phyloP scores from a whole-genome alignment of 2,329 filamentous ascomycete genomes.

The Aspergillus sergii region DNA sequence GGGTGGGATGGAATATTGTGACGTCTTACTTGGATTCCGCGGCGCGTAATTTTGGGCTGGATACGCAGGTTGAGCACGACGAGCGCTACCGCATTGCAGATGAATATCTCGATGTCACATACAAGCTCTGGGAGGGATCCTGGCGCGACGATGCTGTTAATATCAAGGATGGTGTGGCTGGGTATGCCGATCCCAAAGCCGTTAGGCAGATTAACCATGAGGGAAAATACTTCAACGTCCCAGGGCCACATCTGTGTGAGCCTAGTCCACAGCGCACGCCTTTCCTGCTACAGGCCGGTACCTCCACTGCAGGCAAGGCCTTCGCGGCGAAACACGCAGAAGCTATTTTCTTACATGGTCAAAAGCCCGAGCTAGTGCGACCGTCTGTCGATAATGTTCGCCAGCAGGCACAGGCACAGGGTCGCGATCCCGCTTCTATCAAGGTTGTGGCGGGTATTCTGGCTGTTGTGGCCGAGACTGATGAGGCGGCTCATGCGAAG shows the following conservation, averaged over 20 bases:
- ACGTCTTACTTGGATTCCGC: constrained; percentile 53
- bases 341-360: constrained; percentile 51
- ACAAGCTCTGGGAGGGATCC: constrained; percentile 57
- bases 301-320: constrained; percentile 48
- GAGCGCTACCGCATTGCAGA: constrained; percentile 53
- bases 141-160: constrained; percentile 50
- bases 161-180: constrained; percentile 14
- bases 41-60: constrained; percentile 50
- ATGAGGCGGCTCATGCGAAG: constrained; percentile 47
- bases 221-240: constrained; percentile 47
- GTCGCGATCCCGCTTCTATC: constrained; percentile 43
- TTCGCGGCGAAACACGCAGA: constrained; percentile 51
- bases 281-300: constrained; percentile 60
- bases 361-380: constrained; percentile 45
- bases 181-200: constrained; percentile 37
- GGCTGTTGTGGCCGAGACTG: constrained; percentile 48
- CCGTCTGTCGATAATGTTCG: constrained; percentile 47
- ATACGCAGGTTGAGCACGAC: constrained; percentile 52
- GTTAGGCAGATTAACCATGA: constrained; percentile 44
- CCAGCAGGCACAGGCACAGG: constrained; percentile 39
- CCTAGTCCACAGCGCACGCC: constrained; percentile 53
- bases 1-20: constrained; percentile 58
- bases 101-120: constrained; percentile 50
- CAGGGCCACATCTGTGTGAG: constrained; percentile 49
- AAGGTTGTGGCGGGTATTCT: constrained; percentile 50